Evolutionary conservation across 2,329 filamentous ascomycete species (phyloP).

Genomic region (Ophiostoma sp.): DNA sequence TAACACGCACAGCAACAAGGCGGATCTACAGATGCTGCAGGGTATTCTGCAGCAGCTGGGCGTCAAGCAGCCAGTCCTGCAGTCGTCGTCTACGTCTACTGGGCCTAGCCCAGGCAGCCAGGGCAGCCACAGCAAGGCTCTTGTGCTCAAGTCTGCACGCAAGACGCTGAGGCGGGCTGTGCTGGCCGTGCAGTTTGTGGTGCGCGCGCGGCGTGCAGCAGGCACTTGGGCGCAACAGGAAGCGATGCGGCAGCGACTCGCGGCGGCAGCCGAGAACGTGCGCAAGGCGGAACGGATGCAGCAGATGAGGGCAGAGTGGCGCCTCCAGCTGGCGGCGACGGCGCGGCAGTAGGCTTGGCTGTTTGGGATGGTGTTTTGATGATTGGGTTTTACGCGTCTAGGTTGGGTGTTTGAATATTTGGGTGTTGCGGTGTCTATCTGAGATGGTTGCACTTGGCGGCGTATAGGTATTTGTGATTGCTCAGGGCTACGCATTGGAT

Average conservation of each 20-base stretch:
- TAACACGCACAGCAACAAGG: constrained; percentile 66
- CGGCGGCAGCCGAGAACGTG: constrained; percentile 45
- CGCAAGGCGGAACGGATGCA: constrained; percentile 42
- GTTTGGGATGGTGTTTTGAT: not conserved
- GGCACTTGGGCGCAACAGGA: constrained; percentile 50
- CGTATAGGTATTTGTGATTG: not conserved
- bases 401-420: not conserved
- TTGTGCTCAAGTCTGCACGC: constrained; percentile 28
- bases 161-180: constrained; percentile 31
- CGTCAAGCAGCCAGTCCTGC: constrained; percentile 30
- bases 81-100: constrained; percentile 11
- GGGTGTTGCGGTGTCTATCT: too few species aligned
- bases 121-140: constrained; percentile 36
- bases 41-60: constrained; percentile 65
- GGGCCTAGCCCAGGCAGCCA: constrained; percentile 33
- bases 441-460: not conserved
- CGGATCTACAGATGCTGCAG: constrained; percentile 78
- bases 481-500: not conserved
- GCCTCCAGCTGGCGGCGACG: constrained; percentile 27
- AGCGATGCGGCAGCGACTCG: constrained; percentile 44
- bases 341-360: not conserved
- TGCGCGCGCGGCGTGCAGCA: constrained; percentile 46
- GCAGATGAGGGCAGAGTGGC: constrained; percentile 38
- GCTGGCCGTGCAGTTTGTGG: constrained; percentile 47
- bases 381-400: too few species aligned